Evolutionary conservation across 176 grass and related monocot genomes (phyloP).

Genomic region (Lolium perenne): DNA sequence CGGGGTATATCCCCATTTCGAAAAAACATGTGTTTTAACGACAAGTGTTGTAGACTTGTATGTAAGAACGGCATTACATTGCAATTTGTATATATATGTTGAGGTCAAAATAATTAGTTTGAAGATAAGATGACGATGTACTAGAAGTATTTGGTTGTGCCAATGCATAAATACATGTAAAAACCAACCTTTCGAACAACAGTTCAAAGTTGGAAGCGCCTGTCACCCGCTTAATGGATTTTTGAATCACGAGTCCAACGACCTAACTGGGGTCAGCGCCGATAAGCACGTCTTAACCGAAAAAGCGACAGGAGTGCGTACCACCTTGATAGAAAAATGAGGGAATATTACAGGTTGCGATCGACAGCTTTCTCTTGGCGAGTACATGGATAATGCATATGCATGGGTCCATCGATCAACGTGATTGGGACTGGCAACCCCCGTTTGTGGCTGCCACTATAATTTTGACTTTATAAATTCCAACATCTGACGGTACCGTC

Average conservation of each 20-base stretch:
- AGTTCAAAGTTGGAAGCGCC: slow-evolving; percentile 14
- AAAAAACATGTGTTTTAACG: too few relatives aligned
- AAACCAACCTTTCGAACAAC: slow-evolving; percentile 22
- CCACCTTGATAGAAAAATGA: neutral
- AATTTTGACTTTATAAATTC: neutral
- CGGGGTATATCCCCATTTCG: too few relatives aligned
- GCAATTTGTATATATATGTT: neutral
- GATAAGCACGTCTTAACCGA: slow-evolving; percentile 24
- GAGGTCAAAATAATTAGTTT: neutral
- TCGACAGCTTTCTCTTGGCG: neutral
- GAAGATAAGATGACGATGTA: slow-evolving; percentile 4
- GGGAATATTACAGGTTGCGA: neutral
- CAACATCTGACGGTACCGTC: neutral
- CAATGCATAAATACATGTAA: neutral
- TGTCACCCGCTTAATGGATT: neutral
- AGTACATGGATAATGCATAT: slow-evolving; percentile 34
- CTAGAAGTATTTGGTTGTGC: neutral
- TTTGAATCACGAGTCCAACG: neutral
- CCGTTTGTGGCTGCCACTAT: neutral
- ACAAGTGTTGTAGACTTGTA: neutral
- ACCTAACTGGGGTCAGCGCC: slow-evolving; percentile 26
- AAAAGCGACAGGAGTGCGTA: neutral
- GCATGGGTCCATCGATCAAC: slow-evolving; percentile 6
- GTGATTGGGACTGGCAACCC: neutral
- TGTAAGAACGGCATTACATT: neutral